Base-by-base conservation (phyloP, 2,329 filamentous ascomycete genomes). In the Alternaria infectoria region DNA sequence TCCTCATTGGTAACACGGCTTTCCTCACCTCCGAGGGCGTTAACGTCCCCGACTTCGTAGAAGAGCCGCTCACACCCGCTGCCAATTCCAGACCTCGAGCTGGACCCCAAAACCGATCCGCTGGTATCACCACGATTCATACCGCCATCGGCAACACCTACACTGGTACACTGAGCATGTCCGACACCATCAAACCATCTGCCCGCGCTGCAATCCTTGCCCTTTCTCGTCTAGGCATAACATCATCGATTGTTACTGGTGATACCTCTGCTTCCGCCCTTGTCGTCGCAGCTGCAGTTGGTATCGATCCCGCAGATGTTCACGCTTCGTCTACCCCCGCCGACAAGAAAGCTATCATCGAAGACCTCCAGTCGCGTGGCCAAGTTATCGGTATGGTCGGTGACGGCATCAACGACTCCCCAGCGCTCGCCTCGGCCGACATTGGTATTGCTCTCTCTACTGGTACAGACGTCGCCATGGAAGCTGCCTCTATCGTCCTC, bases 391-490 rank as follows among this genome's bases (percentile, higher is more conserved):
- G 93, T 70, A 99, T 99, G 96, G 94, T 98, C 13, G 77, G 96
- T 56, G 96, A 99, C 79, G 96, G 96, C 45, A 97, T 99, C 86
- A 99, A 99, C 81, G 96, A 99, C 83, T 97, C 93, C 0, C 96
- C 96, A 0, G 96, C 96, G 1, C 88, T 99, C 11, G 96, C 93
- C 0, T 97, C 93, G 0, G 94, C 96, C 11, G 90, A 97, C 71
- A 89, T 98, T 26, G 96, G 96, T 67, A 97, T 99, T 70, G 94
- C 94, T 61, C 93, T 99, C 80, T 88, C 93, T 6, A 93, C 90
- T 8, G 96, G 96, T 60, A 98, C 96, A 0, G 96, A 98, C 77
- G 95, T 99, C 2, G 96, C 96, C 54, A 97, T 99, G 89, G 96
- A 98, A 82, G 96, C 96, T 1, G 96, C 96, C 0, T 93, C 97